A percentile compares a stretch with the other conserved stretches of the same genome.
These are phyloP conservation scores for Globisporangium nagaii DNA, from an alignment of 352 stramenopile genomes.

Conservation along the genomic window DNA sequence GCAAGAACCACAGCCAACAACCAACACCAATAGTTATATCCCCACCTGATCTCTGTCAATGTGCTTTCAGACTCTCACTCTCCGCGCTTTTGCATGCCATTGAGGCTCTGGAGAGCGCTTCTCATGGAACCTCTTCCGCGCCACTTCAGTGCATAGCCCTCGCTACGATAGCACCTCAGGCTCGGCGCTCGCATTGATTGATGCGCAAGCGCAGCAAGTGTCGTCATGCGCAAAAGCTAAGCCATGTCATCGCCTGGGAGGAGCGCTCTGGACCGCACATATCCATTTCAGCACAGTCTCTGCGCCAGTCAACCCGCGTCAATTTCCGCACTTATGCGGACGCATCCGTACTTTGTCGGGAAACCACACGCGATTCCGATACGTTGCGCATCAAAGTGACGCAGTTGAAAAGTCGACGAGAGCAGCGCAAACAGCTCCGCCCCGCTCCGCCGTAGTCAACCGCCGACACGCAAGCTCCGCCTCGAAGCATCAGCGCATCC, in stretches of 20 bases:
- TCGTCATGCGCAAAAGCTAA: constrained; percentile 5
- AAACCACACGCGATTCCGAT: not conserved
- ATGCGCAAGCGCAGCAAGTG: too few relatives aligned
- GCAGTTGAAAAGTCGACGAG: constrained; percentile 1
- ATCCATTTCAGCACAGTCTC: not conserved
- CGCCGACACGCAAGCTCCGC: constrained; percentile 10
- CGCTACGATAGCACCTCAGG: too few relatives aligned
- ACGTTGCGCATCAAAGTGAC: not conserved
- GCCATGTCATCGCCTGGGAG: constrained; percentile 10
- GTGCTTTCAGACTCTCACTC: too few relatives aligned
- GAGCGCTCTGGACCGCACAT: constrained; percentile 6
- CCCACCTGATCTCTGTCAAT: too few relatives aligned
- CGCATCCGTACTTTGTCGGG: too few relatives aligned
- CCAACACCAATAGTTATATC: not conserved
- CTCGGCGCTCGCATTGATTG: too few relatives aligned
- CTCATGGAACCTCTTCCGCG: too few relatives aligned
- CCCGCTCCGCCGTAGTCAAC: too few relatives aligned
- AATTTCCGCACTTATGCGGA: not conserved
- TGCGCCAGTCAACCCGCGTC: constrained; percentile 1
- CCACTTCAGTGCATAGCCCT: too few relatives aligned
- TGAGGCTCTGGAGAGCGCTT: too few relatives aligned
- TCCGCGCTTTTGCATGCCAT: too few relatives aligned
- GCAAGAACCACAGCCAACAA: not conserved
- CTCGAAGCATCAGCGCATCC: not conserved
- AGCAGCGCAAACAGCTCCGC: not conserved